phyloP scores from a whole-genome alignment of 495 filamentous ascomycete species.

The Tuber borchii region DNA sequence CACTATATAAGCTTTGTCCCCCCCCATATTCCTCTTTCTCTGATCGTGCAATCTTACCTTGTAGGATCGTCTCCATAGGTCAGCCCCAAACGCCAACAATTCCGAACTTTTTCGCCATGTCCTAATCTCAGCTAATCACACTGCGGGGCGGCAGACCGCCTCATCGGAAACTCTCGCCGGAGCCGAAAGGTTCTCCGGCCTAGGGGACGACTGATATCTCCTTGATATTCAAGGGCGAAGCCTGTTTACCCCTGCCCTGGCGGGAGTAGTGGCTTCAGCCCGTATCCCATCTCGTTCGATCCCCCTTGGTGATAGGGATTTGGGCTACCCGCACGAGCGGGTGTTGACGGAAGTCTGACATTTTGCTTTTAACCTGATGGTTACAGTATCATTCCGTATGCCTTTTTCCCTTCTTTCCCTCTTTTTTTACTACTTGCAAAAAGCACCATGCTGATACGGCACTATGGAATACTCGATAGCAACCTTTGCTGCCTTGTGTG shows the following conservation, averaged over 20 bases:
- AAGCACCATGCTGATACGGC: neutral
- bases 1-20: neutral
- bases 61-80: neutral
- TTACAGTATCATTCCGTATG: neutral
- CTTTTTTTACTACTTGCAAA: neutral
- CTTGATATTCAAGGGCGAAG: too few species aligned
- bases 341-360: conserved; percentile 20
- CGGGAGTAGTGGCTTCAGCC: conserved; percentile 5
- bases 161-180: conserved; percentile 6
- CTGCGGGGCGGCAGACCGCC: neutral
- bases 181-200: conserved; percentile 9
- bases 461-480: neutral
- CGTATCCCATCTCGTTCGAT: conserved; percentile 11
- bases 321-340: conserved; percentile 10
- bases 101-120: too few species aligned
- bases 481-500: neutral
- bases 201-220: neutral
- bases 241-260: neutral
- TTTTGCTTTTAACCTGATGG: neutral
- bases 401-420: conserved; percentile 7
- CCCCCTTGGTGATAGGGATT: conserved; percentile 1
- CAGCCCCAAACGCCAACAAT: neutral
- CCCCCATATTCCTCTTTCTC: neutral
- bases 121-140: too few species aligned
- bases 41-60: neutral